These are phyloP conservation scores for Quillaja saponaria DNA, from an alignment of 306 rosid species.

Conservation along the genomic window DNA sequence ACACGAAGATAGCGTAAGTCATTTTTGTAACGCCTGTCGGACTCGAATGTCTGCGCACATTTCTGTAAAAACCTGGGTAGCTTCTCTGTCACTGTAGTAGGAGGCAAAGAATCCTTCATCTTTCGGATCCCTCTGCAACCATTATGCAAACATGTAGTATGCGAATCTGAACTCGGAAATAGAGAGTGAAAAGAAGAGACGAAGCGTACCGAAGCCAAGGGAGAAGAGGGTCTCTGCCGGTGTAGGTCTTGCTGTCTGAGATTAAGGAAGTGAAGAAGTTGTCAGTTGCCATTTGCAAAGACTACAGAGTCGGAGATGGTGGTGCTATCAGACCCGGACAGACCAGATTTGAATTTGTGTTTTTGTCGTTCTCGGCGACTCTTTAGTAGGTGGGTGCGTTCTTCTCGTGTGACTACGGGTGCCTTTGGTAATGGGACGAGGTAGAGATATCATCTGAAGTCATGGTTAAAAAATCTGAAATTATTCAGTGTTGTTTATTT, in stretches of 20 bases:
- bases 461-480: no score
- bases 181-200: neutral
- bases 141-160: constrained; percentile 11
- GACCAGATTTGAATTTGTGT: constrained; percentile 43
- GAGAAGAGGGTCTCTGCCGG: constrained; percentile 88
- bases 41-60: constrained; percentile 66
- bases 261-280: constrained; percentile 61
- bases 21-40: constrained; percentile 77
- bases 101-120: constrained; percentile 64
- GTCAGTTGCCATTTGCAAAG: constrained; percentile 37
- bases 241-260: constrained; percentile 65
- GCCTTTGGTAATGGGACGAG: no score
- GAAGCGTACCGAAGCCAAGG: constrained; percentile 88
- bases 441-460: no score
- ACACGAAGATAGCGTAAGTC: constrained; percentile 84
- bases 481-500: no score
- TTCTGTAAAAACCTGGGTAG: constrained; percentile 71
- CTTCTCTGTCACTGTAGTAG: constrained; percentile 59
- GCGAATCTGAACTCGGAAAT: constrained; percentile 6
- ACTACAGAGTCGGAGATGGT: neutral
- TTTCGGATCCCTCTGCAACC: constrained; percentile 72
- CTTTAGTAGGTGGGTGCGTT: no score
- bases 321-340: neutral
- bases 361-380: no score
- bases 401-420: no score